Evolutionary conservation across 208 protist species (phyloP).

Genomic region (Trypanosoma rangeli): DNA sequence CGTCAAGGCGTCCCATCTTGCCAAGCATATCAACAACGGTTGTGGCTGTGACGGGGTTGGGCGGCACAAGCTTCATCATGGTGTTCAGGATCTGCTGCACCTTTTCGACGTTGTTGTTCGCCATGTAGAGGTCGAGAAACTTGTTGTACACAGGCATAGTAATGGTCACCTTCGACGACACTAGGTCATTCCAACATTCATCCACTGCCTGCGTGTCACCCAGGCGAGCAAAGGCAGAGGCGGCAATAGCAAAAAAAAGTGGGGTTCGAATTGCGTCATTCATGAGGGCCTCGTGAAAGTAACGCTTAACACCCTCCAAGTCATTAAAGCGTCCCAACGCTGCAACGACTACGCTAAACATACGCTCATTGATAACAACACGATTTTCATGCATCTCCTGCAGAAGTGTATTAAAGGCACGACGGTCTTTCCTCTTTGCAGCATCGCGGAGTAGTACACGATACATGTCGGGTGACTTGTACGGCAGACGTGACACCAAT

Average conservation of each 20-base stretch:
- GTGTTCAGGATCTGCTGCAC: conserved; percentile 88
- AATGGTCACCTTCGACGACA: conserved; percentile 70
- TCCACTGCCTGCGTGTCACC: conserved; percentile 62
- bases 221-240: conserved; percentile 63
- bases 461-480: conserved; percentile 70
- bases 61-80: conserved; percentile 90
- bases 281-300: conserved; percentile 54
- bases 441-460: conserved; percentile 77
- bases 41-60: conserved; percentile 88
- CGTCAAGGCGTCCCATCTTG: conserved; percentile 84
- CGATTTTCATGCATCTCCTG: conserved; percentile 43
- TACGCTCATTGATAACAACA: conserved; percentile 66
- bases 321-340: conserved; percentile 71
- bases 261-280: conserved; percentile 50
- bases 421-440: conserved; percentile 50
- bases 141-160: conserved; percentile 90
- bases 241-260: conserved; percentile 83
- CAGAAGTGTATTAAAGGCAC: conserved; percentile 53
- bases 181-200: conserved; percentile 75
- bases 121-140: conserved; percentile 90
- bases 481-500: conserved; percentile 64
- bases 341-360: conserved; percentile 77
- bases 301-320: conserved; percentile 53
- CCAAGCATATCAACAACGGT: conserved; percentile 93
- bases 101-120: conserved; percentile 75